These are phyloP conservation scores for Plantago rigida DNA, from an alignment of 305 asterid genomes.

Conservation along the genomic window DNA sequence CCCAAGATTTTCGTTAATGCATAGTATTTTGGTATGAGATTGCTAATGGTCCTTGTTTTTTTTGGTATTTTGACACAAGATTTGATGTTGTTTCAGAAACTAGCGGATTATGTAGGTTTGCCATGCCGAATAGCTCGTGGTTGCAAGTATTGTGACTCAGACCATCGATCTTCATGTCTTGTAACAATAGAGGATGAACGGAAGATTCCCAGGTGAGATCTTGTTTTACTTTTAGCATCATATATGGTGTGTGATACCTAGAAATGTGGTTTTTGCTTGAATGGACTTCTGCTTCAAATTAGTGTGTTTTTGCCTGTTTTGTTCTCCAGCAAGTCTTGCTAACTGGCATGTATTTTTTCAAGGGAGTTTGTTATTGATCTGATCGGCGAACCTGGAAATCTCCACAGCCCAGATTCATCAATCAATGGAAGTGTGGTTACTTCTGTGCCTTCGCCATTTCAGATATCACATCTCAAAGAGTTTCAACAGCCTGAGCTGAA, in stretches of 20 bases:
- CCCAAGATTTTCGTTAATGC: neutral
- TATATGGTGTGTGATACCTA: too few species aligned
- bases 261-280: too few species aligned
- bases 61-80: conserved; percentile 18
- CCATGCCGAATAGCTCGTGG: conserved; percentile 95
- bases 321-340: neutral
- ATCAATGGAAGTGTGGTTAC: conserved; percentile 53
- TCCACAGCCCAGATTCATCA: conserved; percentile 77
- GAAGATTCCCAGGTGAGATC: conserved; percentile 48
- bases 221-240: too few species aligned
- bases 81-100: conserved; percentile 48
- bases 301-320: neutral
- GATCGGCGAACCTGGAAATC: conserved; percentile 80
- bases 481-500: conserved; percentile 43
- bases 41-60: conserved; percentile 2
- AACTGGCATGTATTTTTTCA: conserved; percentile 26
- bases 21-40: conserved; percentile 1
- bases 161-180: conserved; percentile 85
- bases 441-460: conserved; percentile 77
- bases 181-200: conserved; percentile 65
- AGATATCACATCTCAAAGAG: conserved; percentile 62
- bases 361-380: conserved; percentile 93
- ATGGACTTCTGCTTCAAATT: neutral
- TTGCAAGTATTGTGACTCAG: conserved; percentile 81
- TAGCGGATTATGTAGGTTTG: conserved; percentile 91